Conservation (phyloP, 495 filamentous ascomycete genomes). For the Penicillium ucsense region DNA sequence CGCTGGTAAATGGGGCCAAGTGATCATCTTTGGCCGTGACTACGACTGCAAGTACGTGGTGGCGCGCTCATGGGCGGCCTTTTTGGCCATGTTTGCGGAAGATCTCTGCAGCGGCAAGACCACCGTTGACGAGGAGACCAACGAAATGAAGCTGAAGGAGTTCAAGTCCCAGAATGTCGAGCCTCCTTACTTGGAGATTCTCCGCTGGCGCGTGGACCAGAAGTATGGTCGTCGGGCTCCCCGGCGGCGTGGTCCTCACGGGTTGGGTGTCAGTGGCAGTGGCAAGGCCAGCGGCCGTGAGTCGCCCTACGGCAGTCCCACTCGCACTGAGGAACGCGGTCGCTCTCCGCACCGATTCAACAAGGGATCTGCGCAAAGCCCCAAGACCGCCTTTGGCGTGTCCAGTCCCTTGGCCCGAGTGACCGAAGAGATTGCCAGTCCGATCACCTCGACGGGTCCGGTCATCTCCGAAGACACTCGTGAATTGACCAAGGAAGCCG, state of each 20-base stretch:
- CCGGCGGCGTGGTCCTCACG: slow-evolving; percentile 33
- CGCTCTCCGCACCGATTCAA: slow-evolving; percentile 46
- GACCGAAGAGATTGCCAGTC: slow-evolving; percentile 37
- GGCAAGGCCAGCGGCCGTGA: slow-evolving; percentile 29
- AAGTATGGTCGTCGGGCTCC: slow-evolving; percentile 65
- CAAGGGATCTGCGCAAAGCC: slow-evolving; percentile 36
- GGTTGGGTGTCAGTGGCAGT: slow-evolving; percentile 29
- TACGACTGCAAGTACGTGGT: slow-evolving; percentile 98
- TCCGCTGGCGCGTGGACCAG: slow-evolving; percentile 89
- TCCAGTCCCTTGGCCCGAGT: slow-evolving; percentile 46
- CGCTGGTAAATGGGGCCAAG: slow-evolving; percentile 84
- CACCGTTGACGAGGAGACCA: slow-evolving; percentile 81
- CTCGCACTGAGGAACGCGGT: slow-evolving; percentile 40
- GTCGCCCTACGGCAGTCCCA: slow-evolving; percentile 45
- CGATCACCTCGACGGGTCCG: slow-evolving; percentile 23
- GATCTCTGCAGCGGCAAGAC: slow-evolving; percentile 80
- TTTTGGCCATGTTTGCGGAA: slow-evolving; percentile 80
- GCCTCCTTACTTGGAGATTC: slow-evolving; percentile 88
- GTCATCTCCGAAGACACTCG: slow-evolving; percentile 26
- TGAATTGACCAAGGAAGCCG: slow-evolving; percentile 19
- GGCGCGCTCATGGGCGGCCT: slow-evolving; percentile 81
- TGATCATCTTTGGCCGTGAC: slow-evolving; percentile 93
- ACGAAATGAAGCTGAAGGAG: slow-evolving; percentile 83
- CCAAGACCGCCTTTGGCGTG: slow-evolving; percentile 40
- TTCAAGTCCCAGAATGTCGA: slow-evolving; percentile 83